Conservation (phyloP, 192 early-diverging fungal species). For the Mortierella alpina region DNA sequence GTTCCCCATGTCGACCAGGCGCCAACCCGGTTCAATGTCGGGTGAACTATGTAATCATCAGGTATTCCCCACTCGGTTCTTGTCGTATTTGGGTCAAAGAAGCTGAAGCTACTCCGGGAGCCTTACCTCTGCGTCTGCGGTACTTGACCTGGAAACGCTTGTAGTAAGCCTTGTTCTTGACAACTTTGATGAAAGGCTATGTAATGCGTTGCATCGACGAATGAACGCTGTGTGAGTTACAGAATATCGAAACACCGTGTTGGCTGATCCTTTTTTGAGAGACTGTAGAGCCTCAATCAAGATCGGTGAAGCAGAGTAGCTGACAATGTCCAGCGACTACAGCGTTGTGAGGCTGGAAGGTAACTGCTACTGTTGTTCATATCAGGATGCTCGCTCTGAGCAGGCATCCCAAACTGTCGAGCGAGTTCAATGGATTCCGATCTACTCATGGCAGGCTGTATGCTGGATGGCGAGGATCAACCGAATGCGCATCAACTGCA, state of each 20-base stretch:
- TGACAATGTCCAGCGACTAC: no score
- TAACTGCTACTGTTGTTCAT: not conserved
- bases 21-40: conserved; percentile 68
- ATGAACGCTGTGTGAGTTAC: not conserved
- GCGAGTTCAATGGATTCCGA: not conserved
- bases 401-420: not conserved
- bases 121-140: conserved; percentile 93
- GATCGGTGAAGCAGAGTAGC: no score
- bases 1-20: conserved; percentile 65
- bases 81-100: not conserved
- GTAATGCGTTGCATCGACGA: no score
- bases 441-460: not conserved
- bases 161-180: conserved; percentile 99
- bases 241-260: not conserved
- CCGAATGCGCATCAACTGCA: not conserved
- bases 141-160: conserved; percentile 99
- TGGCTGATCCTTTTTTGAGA: not conserved
- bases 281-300: not conserved
- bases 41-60: conserved; percentile 91
- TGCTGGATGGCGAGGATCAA: not conserved
- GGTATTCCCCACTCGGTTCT: conserved; percentile 1
- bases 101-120: not conserved
- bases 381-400: not conserved
- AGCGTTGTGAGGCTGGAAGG: no score
- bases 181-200: conserved; percentile 81